These are phyloP conservation scores for Naegleria fowleri DNA, from an alignment of 208 protist genomes.

Conservation along the genomic window DNA sequence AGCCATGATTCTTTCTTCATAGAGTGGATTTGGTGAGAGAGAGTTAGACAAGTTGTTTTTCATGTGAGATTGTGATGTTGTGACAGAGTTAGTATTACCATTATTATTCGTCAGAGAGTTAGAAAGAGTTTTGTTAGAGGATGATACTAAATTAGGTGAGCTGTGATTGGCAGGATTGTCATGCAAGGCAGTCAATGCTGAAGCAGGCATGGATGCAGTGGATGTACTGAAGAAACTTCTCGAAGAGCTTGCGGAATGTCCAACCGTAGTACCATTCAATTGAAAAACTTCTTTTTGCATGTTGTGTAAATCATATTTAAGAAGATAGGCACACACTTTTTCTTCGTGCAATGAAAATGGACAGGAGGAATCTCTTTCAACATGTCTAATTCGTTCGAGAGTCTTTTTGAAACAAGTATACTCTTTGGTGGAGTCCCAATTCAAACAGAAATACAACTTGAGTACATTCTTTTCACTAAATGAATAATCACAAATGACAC, in stretches of 20 bases:
- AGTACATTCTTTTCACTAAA: background rate
- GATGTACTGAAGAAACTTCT: no score
- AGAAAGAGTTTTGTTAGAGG: no score
- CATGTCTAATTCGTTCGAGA: background rate
- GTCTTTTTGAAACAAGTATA: background rate
- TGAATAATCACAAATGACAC: background rate
- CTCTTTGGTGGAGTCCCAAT: background rate
- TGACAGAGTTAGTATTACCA: background rate
- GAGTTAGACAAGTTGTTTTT: background rate
- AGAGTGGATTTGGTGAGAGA: background rate
- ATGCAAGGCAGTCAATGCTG: no score
- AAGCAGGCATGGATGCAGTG: no score
- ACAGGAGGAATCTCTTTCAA: background rate
- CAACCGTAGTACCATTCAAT: no score
- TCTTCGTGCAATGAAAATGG: background rate
- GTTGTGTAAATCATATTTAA: background rate
- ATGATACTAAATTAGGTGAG: no score
- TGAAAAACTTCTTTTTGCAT: background rate
- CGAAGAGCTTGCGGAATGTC: no score
- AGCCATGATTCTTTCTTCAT: background rate
- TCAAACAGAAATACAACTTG: background rate
- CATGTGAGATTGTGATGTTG: background rate
- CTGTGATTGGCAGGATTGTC: no score
- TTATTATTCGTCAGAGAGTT: no score
- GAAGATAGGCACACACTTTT: background rate